These are phyloP conservation scores for Leptographium lundbergii DNA, from an alignment of 2,329 filamentous ascomycete species.

Conservation along the genomic window DNA sequence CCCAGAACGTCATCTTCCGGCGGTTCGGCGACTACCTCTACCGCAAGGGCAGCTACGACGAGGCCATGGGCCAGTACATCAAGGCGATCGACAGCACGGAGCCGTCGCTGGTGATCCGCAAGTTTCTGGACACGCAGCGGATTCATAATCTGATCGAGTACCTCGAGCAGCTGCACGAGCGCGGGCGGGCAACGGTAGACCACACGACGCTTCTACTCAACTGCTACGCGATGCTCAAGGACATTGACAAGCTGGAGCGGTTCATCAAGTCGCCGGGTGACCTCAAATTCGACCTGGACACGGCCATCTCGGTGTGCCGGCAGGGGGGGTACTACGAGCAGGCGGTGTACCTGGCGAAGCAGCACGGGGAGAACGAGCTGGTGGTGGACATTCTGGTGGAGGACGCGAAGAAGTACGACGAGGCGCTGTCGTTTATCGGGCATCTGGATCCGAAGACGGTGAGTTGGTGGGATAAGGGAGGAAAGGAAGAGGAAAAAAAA, in stretches of 20 bases:
- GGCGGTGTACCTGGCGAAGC: constrained; percentile 86
- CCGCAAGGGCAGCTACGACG: constrained; percentile 90
- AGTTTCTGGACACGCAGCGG: constrained; percentile 91
- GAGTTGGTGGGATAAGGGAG: constrained; percentile 19
- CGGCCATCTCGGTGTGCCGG: constrained; percentile 92
- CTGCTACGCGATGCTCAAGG: constrained; percentile 95
- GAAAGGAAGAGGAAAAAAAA: no score
- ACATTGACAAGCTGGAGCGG: constrained; percentile 87
- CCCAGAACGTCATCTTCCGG: constrained; percentile 85
- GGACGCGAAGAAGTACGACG: constrained; percentile 79
- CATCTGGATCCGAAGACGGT: constrained; percentile 67
- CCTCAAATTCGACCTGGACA: constrained; percentile 92
- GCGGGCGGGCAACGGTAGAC: constrained; percentile 83
- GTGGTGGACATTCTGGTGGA: constrained; percentile 95
- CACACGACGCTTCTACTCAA: constrained; percentile 92
- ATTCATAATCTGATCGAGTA: constrained; percentile 98
- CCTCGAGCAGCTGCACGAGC: constrained; percentile 88
- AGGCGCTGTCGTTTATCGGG: constrained; percentile 87
- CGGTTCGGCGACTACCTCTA: constrained; percentile 92
- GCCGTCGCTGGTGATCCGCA: constrained; percentile 89
- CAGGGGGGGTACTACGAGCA: constrained; percentile 96
- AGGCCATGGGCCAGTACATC: constrained; percentile 97
- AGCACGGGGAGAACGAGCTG: constrained; percentile 85
- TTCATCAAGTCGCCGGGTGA: constrained; percentile 95
- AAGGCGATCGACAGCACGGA: constrained; percentile 93